phyloP scores from a whole-genome alignment of 345 rosid genomes.

The Aquilaria malaccensis region DNA sequence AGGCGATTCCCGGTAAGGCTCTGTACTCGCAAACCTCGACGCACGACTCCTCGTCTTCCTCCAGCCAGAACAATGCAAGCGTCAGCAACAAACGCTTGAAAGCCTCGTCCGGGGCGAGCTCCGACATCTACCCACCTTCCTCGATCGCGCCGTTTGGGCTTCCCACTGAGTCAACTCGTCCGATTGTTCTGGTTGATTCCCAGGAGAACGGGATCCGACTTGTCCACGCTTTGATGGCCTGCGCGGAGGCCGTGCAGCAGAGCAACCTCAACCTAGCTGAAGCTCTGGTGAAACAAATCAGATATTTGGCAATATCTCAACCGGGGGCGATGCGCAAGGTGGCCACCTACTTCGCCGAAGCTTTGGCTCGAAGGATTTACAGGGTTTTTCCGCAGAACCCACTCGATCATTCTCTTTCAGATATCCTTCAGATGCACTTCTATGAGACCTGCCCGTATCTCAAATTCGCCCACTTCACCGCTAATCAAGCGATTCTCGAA shows the following conservation, averaged over 20 bases:
- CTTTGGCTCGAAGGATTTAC: slow-evolving; percentile 66
- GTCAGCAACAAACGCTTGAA: slow-evolving; percentile 33
- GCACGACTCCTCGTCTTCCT: slow-evolving; percentile 28
- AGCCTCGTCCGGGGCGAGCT: slow-evolving; percentile 26
- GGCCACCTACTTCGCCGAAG: slow-evolving; percentile 79
- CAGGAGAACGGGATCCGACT: slow-evolving; percentile 74
- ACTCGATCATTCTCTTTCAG: slow-evolving; percentile 40
- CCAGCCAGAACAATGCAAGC: slow-evolving; percentile 2
- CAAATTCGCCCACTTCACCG: slow-evolving; percentile 79
- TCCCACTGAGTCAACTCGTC: slow-evolving; percentile 34
- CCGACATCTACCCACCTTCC: slow-evolving; percentile 20
- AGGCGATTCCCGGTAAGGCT: slow-evolving; percentile 74
- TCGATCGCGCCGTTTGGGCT: slow-evolving; percentile 15
- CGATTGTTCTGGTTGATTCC: slow-evolving; percentile 60
- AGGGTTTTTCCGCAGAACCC: slow-evolving; percentile 32
- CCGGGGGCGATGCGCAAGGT: slow-evolving; percentile 77
- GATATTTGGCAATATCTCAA: slow-evolving; percentile 49
- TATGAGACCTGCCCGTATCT: slow-evolving; percentile 86
- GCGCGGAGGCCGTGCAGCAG: slow-evolving; percentile 73
- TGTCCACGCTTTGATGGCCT: slow-evolving; percentile 72
- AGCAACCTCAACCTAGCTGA: slow-evolving; percentile 44
- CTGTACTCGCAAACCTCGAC: slow-evolving; percentile 20
- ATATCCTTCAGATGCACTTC: slow-evolving; percentile 74
- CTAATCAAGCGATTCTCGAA: slow-evolving; percentile 79
- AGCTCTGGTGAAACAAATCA: slow-evolving; percentile 62